Evolutionary conservation across 139 green algal species (phyloP).

Genomic region (Chlamydomonas asymmetrica): DNA sequence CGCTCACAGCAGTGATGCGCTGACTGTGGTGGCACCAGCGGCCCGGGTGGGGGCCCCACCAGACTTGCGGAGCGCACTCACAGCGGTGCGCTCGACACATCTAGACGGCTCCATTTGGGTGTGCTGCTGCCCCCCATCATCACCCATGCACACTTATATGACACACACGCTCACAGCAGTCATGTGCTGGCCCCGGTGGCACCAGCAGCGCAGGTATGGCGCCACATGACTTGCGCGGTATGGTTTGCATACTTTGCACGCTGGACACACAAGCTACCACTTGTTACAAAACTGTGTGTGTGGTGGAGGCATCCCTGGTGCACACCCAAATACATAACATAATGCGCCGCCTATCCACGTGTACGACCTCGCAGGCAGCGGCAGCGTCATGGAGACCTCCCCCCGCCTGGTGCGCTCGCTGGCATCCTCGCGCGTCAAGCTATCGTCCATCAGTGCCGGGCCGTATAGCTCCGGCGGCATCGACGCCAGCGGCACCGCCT

Average conservation of each 20-base stretch:
- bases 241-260: background rate
- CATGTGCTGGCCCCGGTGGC: too few relatives aligned
- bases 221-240: background rate
- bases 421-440: background rate
- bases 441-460: slow-evolving; percentile 25
- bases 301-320: background rate
- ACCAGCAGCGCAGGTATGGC: too few relatives aligned
- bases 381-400: slow-evolving; percentile 11
- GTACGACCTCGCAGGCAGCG: background rate
- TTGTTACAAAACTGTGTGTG: background rate
- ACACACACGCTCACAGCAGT: too few relatives aligned
- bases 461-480: slow-evolving; percentile 37
- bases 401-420: slow-evolving; percentile 8
- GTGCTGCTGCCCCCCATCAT: too few relatives aligned
- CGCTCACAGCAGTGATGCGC: too few relatives aligned
- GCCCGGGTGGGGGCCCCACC: too few relatives aligned
- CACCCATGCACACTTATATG: too few relatives aligned
- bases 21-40: too few relatives aligned
- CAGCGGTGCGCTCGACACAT: too few relatives aligned
- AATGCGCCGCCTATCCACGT: background rate
- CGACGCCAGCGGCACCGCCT: slow-evolving; percentile 17
- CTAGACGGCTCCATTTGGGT: too few relatives aligned
- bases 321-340: background rate
- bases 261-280: background rate
- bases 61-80: too few relatives aligned